Evolutionary conservation across 2,329 filamentous ascomycete species (phyloP), one percentile per base, ranked within the genome.

Genomic region (Escovopsis sp.): DNA sequence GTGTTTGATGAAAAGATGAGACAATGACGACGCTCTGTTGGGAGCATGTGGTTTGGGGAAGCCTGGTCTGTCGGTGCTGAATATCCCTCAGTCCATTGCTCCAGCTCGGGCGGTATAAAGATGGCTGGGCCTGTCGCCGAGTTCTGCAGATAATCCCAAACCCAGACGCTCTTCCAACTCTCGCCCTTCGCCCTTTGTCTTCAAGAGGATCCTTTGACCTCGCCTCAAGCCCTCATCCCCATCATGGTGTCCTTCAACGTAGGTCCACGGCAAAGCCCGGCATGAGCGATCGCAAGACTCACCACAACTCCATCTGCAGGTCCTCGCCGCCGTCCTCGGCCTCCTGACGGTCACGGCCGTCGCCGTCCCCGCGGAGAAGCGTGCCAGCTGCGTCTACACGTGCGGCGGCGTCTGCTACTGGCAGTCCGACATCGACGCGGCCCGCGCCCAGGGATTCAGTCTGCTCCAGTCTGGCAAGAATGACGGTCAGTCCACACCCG

Each of bases 211-310:
- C n/a, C n/a, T n/a, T n/a, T n/a, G n/a, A n/a, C n/a, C n/a, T n/a
- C n/a, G n/a, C 27, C 27, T n/a, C 27, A 28, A 28, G n/a, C 15
- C n/a, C n/a, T n/a, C n/a, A n/a, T n/a, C n/a, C n/a, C n/a, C n/a
- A n/a, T n/a, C n/a, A 39, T 39, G 38, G 34, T 39, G 27, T 34
- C 31, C 38, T 27, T 34, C 35, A 36, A 36, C 31, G 38, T 39
- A 27, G 8, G 32, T 34, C 14, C 25, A 15, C 9, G 11, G 7
- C 21, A 11, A 5, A 6, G 5, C 0, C 1, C 14, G 6, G 5
- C 12, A 13, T 28, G 3, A n/a, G 5, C 7, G 3, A 23, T 11
- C 14, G 10, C 5, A 11, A 7, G 4, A 13, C 15, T 16, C 15
- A 16, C 4, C 2, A 9, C 2, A 12, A 10, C 13, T 9, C n/a